Conservation (phyloP, 1,284 basidiomycete species). For the Papiliotrema flavescens region DNA sequence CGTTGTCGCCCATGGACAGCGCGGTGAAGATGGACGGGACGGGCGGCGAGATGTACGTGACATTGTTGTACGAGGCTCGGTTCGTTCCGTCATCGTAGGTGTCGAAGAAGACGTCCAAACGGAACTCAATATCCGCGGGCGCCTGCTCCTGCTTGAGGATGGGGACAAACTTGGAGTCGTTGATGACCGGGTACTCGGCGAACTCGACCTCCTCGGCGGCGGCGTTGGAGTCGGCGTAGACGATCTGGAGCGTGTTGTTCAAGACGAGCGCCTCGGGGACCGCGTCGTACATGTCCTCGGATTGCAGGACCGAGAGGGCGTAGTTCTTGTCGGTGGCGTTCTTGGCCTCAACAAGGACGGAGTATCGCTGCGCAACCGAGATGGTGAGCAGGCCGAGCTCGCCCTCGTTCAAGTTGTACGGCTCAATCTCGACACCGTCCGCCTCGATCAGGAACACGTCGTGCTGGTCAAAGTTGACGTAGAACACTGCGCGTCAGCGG, state of each 20-base stretch:
- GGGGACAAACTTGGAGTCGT: conserved; percentile 51
- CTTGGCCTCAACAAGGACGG: conserved; percentile 80
- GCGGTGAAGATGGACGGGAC: conserved; percentile 73
- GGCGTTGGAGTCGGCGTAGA: conserved; percentile 56
- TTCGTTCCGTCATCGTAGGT: conserved; percentile 51
- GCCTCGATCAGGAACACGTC: conserved; percentile 84
- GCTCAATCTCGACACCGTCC: conserved; percentile 79
- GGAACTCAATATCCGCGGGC: conserved; percentile 41
- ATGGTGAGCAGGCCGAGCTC: conserved; percentile 63
- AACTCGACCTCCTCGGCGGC: conserved; percentile 12
- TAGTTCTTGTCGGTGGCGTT: conserved; percentile 81
- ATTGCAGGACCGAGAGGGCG: conserved; percentile 86
- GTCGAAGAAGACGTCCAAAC: conserved; percentile 51
- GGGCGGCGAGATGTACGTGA: conserved; percentile 51
- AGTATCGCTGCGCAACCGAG: conserved; percentile 89
- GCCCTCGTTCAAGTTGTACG: conserved; percentile 54
- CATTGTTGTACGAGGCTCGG: conserved; percentile 43
- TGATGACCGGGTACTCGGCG: conserved; percentile 37
- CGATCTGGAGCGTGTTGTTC: conserved; percentile 71
- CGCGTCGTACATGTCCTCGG: conserved; percentile 66
- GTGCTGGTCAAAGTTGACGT: conserved; percentile 88
- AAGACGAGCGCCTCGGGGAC: conserved; percentile 67
- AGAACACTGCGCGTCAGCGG: conserved; percentile 55
- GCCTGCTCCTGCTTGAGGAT: conserved; percentile 38
- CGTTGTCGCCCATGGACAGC: conserved; percentile 69